These are phyloP conservation scores for Fusarium chuoi DNA, from an alignment of 2,329 filamentous ascomycete species.

Conservation along the genomic window DNA sequence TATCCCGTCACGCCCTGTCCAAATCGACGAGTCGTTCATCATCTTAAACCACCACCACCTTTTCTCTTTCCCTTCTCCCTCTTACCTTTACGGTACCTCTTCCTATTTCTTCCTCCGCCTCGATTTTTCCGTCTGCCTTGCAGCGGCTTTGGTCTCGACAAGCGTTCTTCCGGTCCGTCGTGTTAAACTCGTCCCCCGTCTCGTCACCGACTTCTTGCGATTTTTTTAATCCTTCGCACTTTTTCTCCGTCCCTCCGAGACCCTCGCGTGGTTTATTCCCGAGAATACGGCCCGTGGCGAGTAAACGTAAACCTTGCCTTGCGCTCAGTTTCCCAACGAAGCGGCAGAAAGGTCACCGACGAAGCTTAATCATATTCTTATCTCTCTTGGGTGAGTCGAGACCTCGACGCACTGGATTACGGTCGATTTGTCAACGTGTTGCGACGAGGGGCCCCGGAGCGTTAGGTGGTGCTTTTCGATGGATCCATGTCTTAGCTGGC, in stretches of 20 bases:
- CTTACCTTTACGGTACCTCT: slow-evolving; percentile 28
- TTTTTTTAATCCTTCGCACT: slow-evolving; percentile 28
- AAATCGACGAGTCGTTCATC: slow-evolving; percentile 41
- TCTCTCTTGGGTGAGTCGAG: slow-evolving; percentile 38
- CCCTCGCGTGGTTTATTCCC: slow-evolving; percentile 43
- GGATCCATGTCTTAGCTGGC: slow-evolving; percentile 39
- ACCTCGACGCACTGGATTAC: slow-evolving; percentile 16
- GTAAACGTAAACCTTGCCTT: slow-evolving; percentile 31
- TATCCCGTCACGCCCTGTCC: slow-evolving; percentile 36
- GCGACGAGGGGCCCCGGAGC: slow-evolving; percentile 35
- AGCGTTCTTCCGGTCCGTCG: slow-evolving; percentile 29
- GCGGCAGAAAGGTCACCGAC: slow-evolving; percentile 27
- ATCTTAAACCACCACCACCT: slow-evolving; percentile 38
- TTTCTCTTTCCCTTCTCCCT: slow-evolving; percentile 18
- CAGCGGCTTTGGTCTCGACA: slow-evolving; percentile 40
- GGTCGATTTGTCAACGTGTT: slow-evolving; percentile 37
- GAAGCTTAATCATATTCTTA: slow-evolving; percentile 24
- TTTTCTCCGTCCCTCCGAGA: slow-evolving; percentile 41
- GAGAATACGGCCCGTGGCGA: slow-evolving; percentile 38
- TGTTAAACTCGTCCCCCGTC: slow-evolving; percentile 7
- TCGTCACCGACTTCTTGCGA: slow-evolving; percentile 37
- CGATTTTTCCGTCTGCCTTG: slow-evolving; percentile 36
- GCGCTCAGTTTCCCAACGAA: slow-evolving; percentile 37
- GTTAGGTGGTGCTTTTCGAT: slow-evolving; percentile 39
- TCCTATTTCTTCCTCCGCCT: slow-evolving; percentile 24